Base-by-base conservation (phyloP, 2,329 filamentous ascomycete genomes). In the Lecanoromycetidae sp. region DNA sequence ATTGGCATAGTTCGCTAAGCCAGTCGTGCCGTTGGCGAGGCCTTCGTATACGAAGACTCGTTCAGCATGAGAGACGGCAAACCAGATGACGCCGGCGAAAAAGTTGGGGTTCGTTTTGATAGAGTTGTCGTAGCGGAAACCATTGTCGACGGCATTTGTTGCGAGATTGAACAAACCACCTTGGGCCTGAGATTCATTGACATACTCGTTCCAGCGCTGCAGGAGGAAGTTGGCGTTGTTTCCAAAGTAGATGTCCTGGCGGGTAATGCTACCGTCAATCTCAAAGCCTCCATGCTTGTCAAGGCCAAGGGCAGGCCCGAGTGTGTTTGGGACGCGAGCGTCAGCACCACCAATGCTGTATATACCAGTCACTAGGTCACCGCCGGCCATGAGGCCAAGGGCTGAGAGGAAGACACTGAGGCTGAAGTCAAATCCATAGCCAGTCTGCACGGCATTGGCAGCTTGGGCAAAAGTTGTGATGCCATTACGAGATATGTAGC, bases 41-140 rank as follows among this genome's bases (percentile, higher is more conserved):
- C 52, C 55, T 25, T 52, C 52, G 52, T 55, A 60, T 49, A 60
- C 54, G 48, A 58, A 59, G 42, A 58, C 57, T 33, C 57, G 55
- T 50, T 60, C 57, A 22, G 56, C 57, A 36, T 52, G 54, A 13
- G 57, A 54, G 41, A 59, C 56, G 29, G 50, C 54, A 22, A 58
- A 49, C 56, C 56, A 57, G 33, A 52, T 27, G 25, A 54, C 48
- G 42, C 57, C 57, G 20, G 56, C 57, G 43, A 55, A 49, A 46
- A 58, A 58, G 25, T 54, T 35, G 4, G 57, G 57, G 54, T 58
- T 58, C 43, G 48, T 58, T 17, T 54, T 49, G 42, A 55, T 54
- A 13, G 57, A 56, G 45, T 57, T 51, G 49, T 58, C 55, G 54
- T 58, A 58, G 42, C 48, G 23, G 3, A 52, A 41, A 15, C 55